These are phyloP conservation scores for Protea cynaroides DNA, from an alignment of 164 flowering plant genomes.

Conservation along the genomic window DNA sequence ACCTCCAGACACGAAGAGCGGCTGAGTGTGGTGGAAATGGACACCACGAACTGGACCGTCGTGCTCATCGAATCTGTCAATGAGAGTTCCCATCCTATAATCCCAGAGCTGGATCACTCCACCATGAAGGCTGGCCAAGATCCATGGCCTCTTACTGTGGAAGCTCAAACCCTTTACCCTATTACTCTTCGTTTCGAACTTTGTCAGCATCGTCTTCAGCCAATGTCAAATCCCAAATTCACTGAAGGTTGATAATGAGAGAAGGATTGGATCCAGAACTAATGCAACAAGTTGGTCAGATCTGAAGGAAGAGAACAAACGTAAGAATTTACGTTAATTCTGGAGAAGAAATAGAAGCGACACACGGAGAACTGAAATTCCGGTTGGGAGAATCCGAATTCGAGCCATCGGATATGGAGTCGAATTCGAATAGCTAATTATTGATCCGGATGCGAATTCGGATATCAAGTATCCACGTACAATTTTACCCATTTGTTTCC, in stretches of 20 bases:
- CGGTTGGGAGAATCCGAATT: no score
- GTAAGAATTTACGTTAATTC: no score
- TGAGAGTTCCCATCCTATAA: slow-evolving; percentile 11
- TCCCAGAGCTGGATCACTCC: slow-evolving; percentile 15
- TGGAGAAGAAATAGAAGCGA: no score
- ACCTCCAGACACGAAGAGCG: slow-evolving; percentile 2
- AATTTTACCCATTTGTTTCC: no score
- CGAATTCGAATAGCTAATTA: no score
- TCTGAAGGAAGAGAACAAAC: background rate
- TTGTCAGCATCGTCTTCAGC: background rate
- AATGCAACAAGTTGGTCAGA: background rate
- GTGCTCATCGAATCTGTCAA: slow-evolving; percentile 11
- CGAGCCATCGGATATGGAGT: no score
- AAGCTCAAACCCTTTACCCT: slow-evolving; percentile 14
- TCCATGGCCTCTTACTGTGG: slow-evolving; percentile 10
- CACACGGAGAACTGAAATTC: no score
- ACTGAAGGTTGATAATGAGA: no score
- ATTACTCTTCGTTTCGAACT: slow-evolving; percentile 13
- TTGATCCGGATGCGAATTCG: no score
- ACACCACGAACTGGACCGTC: slow-evolving; percentile 5
- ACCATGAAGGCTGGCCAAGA: slow-evolving; percentile 10
- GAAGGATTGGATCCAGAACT: no score
- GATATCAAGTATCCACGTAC: no score
- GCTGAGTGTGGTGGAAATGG: slow-evolving; percentile 1
- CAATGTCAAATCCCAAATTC: no score